Base-by-base conservation (phyloP, 1,139 yeast genomes). In the Casaregolazyma lundiana region DNA sequence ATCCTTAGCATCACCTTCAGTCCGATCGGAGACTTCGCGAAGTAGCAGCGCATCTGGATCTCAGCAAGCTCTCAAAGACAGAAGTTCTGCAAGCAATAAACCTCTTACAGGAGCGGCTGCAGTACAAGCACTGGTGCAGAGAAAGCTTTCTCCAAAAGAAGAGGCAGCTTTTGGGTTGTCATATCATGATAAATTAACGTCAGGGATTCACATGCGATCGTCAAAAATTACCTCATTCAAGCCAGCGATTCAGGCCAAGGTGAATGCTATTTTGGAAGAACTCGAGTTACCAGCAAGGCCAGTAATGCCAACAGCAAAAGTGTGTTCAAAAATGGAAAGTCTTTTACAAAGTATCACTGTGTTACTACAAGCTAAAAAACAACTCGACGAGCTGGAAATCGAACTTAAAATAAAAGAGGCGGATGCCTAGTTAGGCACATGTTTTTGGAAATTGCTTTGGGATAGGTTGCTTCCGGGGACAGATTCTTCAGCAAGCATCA, bases 111-210 rank as follows among this genome's bases (percentile, higher is more conserved):
- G 59, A 49, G 53, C 61, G 47, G 56, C 67, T 43, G 62, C 67
- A 3, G 68, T 71, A 19, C 70, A 70, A 1, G 65, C 67, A 6
- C 64, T 67, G 24, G 63, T 73, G 46, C 75, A 73, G 56, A 78
- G 79, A 57, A 76, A 80, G 46, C 75, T 90, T 45, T 76, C 88
- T 0, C 73, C 79, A 24, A 84, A 86, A 58, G 96, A 89, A 58
- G 92, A 88, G 64, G 86, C 82, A 48, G 84, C 90, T 0, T 85
- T 84, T 59, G 98, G 98, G 11, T 76, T 94, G 37, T 73, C 81
- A 46, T 84, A 84, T 56, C 96, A 88, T 64, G 97, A 90, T 49
- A 81, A 84, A 55, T 69, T 87, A 13, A 68, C 73, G 1, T 79
- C 89, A 0, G 95, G 96, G 16, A 97, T 88, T 1, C 78, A 75